Base-by-base conservation (phyloP, 495 filamentous ascomycete species). In the Penicillium robsamsonii region DNA sequence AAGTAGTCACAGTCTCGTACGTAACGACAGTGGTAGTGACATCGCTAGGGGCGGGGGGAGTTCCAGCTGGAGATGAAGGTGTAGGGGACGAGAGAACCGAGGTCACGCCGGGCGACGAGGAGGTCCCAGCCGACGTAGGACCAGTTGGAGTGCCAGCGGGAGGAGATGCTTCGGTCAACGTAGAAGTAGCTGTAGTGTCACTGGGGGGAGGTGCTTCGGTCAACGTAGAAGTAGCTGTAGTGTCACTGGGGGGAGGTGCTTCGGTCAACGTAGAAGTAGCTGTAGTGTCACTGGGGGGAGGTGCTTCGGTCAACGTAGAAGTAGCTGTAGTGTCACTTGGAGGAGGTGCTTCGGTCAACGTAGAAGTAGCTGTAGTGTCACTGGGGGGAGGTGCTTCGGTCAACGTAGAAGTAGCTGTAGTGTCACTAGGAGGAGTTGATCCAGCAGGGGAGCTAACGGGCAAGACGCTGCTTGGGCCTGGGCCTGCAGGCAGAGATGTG, bases 1-100 rank as follows among this genome's bases (percentile, higher is more conserved):
- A 75, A 57, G 71, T 73, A 15, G 76, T 75, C n/a, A 75, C 63
- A 50, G 69, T 71, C 25, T 45, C 37, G 8, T 52, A 61, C 25
- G 61, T 64, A 13, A 64, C 43, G 13, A 64, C 40, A n/a, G 61
- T 64, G 8, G 45, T 44, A 3, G 29, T 49, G 2, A 40, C 22
- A 15, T 60, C 56, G 2, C 47, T 50, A 30, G 56, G 35, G 20
- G 38, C 46, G 53, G 54, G 20, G 1, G 62, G 29, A 9, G 59
- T 59, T 4, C 13, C 44, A 30, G 15, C 30, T 37, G 59, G 43
- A 49, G 58, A 24, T 0, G 54, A 47, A 0, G 37, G 18, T 11
- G 29, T 22, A 12, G 52, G 43, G 3, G 22, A n/a, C 20, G 25
- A 40, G 2, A 3, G 15, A 37, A 20, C 43, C 4, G 52, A 38